Evolutionary conservation across 1,284 basidiomycete genomes (phyloP).

Genomic region (Papiliotrema laurentii): DNA sequence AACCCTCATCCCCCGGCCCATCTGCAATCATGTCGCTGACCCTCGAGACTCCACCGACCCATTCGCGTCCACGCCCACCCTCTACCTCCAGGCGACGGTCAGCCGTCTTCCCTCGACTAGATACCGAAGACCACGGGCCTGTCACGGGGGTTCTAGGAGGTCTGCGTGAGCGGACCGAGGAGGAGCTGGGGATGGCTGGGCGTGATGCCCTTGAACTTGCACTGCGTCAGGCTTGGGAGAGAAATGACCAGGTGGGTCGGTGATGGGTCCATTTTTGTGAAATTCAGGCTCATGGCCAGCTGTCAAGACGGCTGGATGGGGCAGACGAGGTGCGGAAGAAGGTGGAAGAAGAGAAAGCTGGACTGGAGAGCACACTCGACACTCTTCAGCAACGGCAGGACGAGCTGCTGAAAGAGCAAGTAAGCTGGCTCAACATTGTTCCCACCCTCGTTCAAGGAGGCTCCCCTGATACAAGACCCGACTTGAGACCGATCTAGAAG

Average conservation of each 20-base stretch:
- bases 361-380: conserved; percentile 7
- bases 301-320: conserved; percentile 8
- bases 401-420: conserved; percentile 34
- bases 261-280: conserved; percentile 8
- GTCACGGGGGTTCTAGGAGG: conserved; percentile 20
- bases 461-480: conserved; percentile 16
- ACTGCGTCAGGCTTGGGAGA: conserved; percentile 30
- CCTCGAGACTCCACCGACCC: too few species aligned
- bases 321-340: conserved; percentile 5
- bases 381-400: conserved; percentile 25
- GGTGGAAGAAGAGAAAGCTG: conserved; percentile 6
- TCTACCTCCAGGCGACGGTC: too few species aligned
- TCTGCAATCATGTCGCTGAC: too few species aligned
- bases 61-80: too few species aligned
- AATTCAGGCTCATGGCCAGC: conserved; percentile 1
- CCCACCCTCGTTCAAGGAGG: background rate
- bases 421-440: conserved; percentile 6
- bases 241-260: conserved; percentile 34
- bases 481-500: conserved; percentile 40
- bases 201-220: conserved; percentile 27
- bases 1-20: too few species aligned
- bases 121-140: too few species aligned
- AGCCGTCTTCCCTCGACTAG: too few species aligned
- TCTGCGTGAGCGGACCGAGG: conserved; percentile 32
- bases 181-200: conserved; percentile 24